phyloP scores from a whole-genome alignment of 805 yeast genomes.

The Candida golubevii region DNA sequence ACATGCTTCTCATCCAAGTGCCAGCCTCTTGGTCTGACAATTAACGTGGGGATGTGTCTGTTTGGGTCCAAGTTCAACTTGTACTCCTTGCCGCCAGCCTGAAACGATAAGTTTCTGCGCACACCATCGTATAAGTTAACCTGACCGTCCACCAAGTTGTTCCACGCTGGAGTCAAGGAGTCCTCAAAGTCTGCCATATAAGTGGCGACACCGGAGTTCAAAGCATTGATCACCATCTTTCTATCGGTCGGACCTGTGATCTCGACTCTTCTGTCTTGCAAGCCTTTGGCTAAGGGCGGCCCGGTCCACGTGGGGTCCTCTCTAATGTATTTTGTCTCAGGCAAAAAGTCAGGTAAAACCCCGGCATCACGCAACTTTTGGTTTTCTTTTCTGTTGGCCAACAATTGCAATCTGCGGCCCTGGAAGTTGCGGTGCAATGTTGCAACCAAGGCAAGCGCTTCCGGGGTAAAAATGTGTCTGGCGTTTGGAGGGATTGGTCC shows the following conservation, averaged over 20 bases:
- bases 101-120: slow-evolving; percentile 53
- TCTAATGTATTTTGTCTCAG: slow-evolving; percentile 67
- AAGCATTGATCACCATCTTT: slow-evolving; percentile 78
- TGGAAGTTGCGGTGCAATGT: slow-evolving; percentile 72
- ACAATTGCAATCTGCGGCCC: slow-evolving; percentile 51
- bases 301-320: slow-evolving; percentile 75
- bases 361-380: slow-evolving; percentile 64
- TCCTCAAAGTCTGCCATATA: slow-evolving; percentile 88
- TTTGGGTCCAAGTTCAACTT: slow-evolving; percentile 42
- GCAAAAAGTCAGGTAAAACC: slow-evolving; percentile 55
- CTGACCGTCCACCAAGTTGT: slow-evolving; percentile 74
- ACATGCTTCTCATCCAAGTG: slow-evolving; percentile 75
- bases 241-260: slow-evolving; percentile 86
- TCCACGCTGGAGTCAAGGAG: slow-evolving; percentile 82
- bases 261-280: slow-evolving; percentile 71
- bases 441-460: slow-evolving; percentile 66
- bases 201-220: slow-evolving; percentile 73
- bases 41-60: slow-evolving; percentile 67
- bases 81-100: slow-evolving; percentile 42
- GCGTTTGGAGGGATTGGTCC: slow-evolving; percentile 48
- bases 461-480: slow-evolving; percentile 54
- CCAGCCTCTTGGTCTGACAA: slow-evolving; percentile 89
- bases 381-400: slow-evolving; percentile 56
- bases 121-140: slow-evolving; percentile 74
- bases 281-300: slow-evolving; percentile 65